phyloP scores from a whole-genome alignment of 2,329 filamentous ascomycete genomes.

The Fusarium decemcellulare region DNA sequence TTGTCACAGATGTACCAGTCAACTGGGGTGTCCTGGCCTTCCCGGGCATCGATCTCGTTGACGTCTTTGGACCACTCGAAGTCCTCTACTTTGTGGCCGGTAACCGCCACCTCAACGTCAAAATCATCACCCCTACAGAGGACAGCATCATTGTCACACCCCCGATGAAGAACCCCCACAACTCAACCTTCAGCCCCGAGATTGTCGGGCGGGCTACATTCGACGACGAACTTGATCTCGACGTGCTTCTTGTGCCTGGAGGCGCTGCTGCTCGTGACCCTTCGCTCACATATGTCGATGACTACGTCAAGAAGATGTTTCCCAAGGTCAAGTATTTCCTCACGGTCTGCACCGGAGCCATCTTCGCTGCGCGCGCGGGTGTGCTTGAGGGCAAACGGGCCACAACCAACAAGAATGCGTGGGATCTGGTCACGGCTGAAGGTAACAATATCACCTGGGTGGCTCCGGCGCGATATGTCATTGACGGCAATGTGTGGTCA shows the following conservation, averaged over 20 bases:
- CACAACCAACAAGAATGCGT: conserved; percentile 75
- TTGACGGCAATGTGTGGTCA: conserved; percentile 75
- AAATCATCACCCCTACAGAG: conserved; percentile 13
- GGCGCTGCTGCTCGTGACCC: conserved; percentile 62
- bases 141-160: not conserved
- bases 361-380: conserved; percentile 69
- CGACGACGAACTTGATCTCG: conserved; percentile 50
- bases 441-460: conserved; percentile 69
- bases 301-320: conserved; percentile 48
- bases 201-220: not conserved
- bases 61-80: not conserved
- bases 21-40: no score
- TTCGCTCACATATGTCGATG: conserved; percentile 53
- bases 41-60: not conserved
- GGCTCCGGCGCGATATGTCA: conserved; percentile 71
- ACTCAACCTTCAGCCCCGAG: not conserved
- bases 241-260: conserved; percentile 75
- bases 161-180: not conserved
- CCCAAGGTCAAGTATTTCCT: conserved; percentile 67
- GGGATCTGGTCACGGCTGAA: conserved; percentile 59
- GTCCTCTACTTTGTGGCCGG: not conserved
- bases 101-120: conserved; percentile 4
- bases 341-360: conserved; percentile 76
- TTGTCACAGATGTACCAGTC: no score
- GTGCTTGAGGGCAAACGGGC: conserved; percentile 71